phyloP scores from a whole-genome alignment of 768 basidiomycete species.

The Coprinopsis strossmayeri region DNA sequence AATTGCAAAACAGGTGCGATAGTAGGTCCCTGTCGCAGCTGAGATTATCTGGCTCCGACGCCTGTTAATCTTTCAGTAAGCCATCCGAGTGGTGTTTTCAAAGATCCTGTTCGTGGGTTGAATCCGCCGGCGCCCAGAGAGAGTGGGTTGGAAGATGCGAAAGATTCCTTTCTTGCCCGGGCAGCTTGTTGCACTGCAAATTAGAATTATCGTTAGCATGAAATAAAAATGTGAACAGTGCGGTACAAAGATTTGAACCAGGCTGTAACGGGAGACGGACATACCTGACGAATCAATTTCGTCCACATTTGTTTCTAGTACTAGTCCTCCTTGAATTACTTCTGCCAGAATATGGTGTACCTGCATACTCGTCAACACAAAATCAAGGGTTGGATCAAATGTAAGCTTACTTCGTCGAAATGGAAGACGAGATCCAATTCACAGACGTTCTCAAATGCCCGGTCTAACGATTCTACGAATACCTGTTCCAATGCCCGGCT shows the following conservation, averaged over 20 bases:
- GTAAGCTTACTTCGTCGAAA: slow-evolving; percentile 79
- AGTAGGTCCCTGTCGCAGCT: no score
- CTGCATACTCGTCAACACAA: slow-evolving; percentile 35
- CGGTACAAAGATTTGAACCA: slow-evolving; percentile 1
- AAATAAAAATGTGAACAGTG: background rate
- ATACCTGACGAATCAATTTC: slow-evolving; percentile 70
- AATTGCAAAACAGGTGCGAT: no score
- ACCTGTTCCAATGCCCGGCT: slow-evolving; percentile 45
- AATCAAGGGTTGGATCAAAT: background rate
- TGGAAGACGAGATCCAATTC: slow-evolving; percentile 98
- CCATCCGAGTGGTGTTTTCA: slow-evolving; percentile 77
- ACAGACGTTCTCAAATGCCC: slow-evolving; percentile 97
- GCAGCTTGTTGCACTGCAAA: slow-evolving; percentile 60
- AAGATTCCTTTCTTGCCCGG: slow-evolving; percentile 72
- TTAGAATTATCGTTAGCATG: slow-evolving; percentile 9
- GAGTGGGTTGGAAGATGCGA: slow-evolving; percentile 75
- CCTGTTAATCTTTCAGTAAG: slow-evolving; percentile 69
- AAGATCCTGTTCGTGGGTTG: slow-evolving; percentile 49
- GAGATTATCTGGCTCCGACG: slow-evolving; percentile 46
- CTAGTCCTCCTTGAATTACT: slow-evolving; percentile 93
- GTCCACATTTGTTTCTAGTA: slow-evolving; percentile 90
- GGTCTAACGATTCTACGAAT: slow-evolving; percentile 93
- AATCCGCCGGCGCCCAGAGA: slow-evolving; percentile 63
- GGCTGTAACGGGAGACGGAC: slow-evolving; percentile 18
- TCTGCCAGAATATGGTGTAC: slow-evolving; percentile 95